Conservation (phyloP, 1,284 basidiomycete species). For the Xanthoconium separans region DNA sequence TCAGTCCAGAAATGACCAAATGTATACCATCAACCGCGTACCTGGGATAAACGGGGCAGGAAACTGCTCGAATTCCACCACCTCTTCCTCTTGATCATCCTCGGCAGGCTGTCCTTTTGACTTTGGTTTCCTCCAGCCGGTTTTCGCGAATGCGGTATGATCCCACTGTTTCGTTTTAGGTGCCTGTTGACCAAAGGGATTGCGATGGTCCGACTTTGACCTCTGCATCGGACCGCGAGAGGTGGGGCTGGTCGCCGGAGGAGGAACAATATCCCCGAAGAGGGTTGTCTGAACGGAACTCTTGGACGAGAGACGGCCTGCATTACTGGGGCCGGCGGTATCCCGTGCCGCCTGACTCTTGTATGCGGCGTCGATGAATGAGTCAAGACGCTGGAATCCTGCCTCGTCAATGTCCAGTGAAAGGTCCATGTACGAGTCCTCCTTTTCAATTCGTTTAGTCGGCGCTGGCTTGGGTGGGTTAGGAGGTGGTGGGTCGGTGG, state of each 20-base stretch:
- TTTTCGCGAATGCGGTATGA: constrained; percentile 78
- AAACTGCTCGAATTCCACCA: constrained; percentile 77
- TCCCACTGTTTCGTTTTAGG: constrained; percentile 83
- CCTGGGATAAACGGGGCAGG: constrained; percentile 70
- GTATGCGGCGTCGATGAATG: constrained; percentile 47
- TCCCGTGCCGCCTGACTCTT: constrained; percentile 31
- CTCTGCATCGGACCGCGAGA: constrained; percentile 38
- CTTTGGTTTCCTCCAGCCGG: constrained; percentile 60
- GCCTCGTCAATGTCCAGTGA: constrained; percentile 55
- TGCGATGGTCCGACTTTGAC: constrained; percentile 43
- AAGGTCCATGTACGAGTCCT: constrained; percentile 55
- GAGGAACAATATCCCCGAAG: constrained; percentile 52
- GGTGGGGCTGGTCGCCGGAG: constrained; percentile 24
- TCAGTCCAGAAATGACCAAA: constrained; percentile 12
- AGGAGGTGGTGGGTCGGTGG: constrained; percentile 12
- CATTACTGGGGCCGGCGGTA: constrained; percentile 43
- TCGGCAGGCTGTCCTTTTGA: constrained; percentile 52
- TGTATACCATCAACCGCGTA: constrained; percentile 34
- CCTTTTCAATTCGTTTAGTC: constrained; percentile 24
- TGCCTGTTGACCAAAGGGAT: constrained; percentile 52
- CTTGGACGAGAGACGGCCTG: constrained; percentile 34
- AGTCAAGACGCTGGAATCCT: constrained; percentile 54
- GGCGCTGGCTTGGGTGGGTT: constrained; percentile 8
- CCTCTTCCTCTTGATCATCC: constrained; percentile 49
- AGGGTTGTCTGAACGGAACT: constrained; percentile 62